Evolutionary conservation across 225 moss, liverwort and hornwort species (phyloP).

Genomic region (Straminergon stramineum): DNA sequence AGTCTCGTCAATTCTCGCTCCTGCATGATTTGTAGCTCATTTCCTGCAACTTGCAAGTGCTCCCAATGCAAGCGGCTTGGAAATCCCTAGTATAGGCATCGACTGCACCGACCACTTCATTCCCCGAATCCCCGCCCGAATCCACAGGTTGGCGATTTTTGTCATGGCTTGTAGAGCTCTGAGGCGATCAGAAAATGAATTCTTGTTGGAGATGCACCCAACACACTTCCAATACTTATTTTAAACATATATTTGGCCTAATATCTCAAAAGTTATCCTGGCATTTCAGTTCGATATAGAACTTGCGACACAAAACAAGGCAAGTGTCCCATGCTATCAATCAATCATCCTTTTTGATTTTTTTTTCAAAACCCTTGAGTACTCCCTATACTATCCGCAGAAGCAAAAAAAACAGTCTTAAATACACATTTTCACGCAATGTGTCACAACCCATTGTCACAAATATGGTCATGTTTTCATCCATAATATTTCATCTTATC

Average conservation of each 20-base stretch:
- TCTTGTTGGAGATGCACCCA: neutral
- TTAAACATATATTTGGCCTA: neutral
- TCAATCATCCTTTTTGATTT: neutral
- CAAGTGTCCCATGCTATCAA: neutral
- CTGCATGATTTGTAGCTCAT: neutral
- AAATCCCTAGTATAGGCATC: neutral
- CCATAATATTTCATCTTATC: too few relatives aligned
- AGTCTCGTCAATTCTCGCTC: neutral
- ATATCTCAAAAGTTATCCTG: neutral
- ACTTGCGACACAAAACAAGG: neutral
- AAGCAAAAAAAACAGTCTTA: too few relatives aligned
- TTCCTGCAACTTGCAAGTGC: neutral
- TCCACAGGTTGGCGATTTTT: neutral
- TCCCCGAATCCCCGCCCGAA: neutral
- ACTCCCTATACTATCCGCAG: neutral
- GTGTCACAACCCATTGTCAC: too few relatives aligned
- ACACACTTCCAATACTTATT: neutral
- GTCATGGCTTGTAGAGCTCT: too few relatives aligned
- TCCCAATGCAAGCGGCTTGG: neutral
- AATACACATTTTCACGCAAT: too few relatives aligned
- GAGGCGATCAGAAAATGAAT: neutral
- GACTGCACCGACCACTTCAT: neutral
- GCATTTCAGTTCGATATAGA: neutral
- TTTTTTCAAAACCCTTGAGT: neutral
- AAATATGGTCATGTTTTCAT: too few relatives aligned